A percentile compares a stretch with the other conserved stretches of the same genome.
Conservation (phyloP, 192 early-diverging fungal species). For the Coemansia sp. region DNA sequence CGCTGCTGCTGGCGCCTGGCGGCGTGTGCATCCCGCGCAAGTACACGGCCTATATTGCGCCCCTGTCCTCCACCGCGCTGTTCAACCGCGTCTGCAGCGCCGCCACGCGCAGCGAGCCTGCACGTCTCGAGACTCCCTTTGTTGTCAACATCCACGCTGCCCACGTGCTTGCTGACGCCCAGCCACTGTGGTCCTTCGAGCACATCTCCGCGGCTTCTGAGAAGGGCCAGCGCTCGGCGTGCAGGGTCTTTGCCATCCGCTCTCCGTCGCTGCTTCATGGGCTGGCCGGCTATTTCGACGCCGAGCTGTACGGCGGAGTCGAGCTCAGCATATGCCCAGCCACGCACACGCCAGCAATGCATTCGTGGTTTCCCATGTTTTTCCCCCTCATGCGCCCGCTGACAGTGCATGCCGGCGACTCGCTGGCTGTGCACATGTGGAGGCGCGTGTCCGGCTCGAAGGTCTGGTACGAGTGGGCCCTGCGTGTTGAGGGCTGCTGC, state of each 20-base stretch:
- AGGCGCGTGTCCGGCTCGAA: slow-evolving; percentile 73
- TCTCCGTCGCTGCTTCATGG: slow-evolving; percentile 81
- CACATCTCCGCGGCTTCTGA: slow-evolving; percentile 48
- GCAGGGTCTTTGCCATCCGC: slow-evolving; percentile 59
- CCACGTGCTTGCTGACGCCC: slow-evolving; percentile 66
- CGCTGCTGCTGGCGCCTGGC: slow-evolving; percentile 60
- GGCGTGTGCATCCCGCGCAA: slow-evolving; percentile 91
- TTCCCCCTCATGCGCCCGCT: slow-evolving; percentile 78
- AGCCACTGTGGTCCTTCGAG: slow-evolving; percentile 78
- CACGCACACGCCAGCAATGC: slow-evolving; percentile 92
- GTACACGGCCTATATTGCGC: slow-evolving; percentile 86
- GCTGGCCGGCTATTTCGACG: slow-evolving; percentile 96
- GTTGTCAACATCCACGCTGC: slow-evolving; percentile 95
- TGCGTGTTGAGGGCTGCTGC: slow-evolving; percentile 19
- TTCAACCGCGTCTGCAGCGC: slow-evolving; percentile 67
- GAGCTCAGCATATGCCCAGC: slow-evolving; percentile 77
- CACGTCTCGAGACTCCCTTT: slow-evolving; percentile 88
- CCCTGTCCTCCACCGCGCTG: slow-evolving; percentile 85
- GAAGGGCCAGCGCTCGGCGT: slow-evolving; percentile 73
- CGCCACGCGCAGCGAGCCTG: slow-evolving; percentile 59
- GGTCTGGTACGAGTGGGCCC: slow-evolving; percentile 98
- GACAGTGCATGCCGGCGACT: slow-evolving; percentile 61
- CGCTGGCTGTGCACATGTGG: slow-evolving; percentile 83
- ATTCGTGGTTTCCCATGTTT: slow-evolving; percentile 98
- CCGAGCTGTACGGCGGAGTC: slow-evolving; percentile 84